phyloP scores from a whole-genome alignment of 352 stramenopile genomes.

The Aphanomyces euteiches region DNA sequence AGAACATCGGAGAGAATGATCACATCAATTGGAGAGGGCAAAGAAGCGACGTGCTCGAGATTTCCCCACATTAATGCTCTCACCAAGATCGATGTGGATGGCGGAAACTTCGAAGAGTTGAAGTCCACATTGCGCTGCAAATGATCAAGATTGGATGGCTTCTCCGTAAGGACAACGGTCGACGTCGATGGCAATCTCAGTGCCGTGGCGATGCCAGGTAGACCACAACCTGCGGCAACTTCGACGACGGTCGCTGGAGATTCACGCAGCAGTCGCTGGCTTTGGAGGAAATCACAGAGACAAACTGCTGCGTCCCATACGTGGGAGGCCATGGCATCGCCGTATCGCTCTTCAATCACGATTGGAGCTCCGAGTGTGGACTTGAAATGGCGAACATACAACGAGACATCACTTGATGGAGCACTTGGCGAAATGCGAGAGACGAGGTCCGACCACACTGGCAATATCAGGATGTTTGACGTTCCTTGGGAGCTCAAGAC shows the following conservation, averaged over 20 bases:
- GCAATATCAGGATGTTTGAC: background rate
- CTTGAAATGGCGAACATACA: background rate
- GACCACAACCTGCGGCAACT: slow-evolving; percentile 13
- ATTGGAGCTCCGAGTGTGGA: background rate
- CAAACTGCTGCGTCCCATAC: slow-evolving; percentile 65
- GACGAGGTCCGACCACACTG: background rate
- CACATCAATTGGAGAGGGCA: slow-evolving; percentile 19
- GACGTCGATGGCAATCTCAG: background rate
- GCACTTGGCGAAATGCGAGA: background rate
- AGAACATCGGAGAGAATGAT: slow-evolving; percentile 58
- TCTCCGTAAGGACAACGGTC: slow-evolving; percentile 20
- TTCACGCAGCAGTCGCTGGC: background rate
- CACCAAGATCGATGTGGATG: background rate
- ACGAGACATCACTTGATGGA: background rate
- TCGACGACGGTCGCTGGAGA: slow-evolving; percentile 9
- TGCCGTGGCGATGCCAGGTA: slow-evolving; percentile 14
- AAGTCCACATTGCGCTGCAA: background rate
- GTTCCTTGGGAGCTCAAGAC: background rate
- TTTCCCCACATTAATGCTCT: background rate
- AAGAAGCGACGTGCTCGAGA: background rate
- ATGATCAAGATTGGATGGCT: slow-evolving; percentile 1
- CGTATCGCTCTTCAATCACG: slow-evolving; percentile 53
- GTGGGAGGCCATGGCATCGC: slow-evolving; percentile 59
- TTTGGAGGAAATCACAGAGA: slow-evolving; percentile 33
- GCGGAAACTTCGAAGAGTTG: background rate